Evolutionary conservation across 2,329 filamentous ascomycete genomes (phyloP).

Genomic region (Alternaria sp.): DNA sequence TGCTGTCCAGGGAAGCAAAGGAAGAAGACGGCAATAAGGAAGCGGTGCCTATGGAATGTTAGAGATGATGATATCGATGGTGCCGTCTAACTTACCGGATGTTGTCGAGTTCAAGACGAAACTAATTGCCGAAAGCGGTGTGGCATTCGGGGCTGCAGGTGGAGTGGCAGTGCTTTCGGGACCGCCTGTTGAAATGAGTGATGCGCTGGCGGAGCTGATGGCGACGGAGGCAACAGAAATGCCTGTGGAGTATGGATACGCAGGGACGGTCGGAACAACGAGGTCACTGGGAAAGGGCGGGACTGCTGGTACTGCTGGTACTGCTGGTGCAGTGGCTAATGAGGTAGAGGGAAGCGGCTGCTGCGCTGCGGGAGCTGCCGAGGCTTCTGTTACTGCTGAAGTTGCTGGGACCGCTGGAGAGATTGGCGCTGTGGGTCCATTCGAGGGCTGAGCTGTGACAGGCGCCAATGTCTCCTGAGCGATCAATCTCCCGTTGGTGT

Average conservation of each 20-base stretch:
- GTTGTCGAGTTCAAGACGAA: slow-evolving; percentile 29
- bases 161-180: slow-evolving; percentile 15
- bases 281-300: slow-evolving; percentile 49
- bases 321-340: slow-evolving; percentile 13
- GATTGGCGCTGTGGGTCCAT: neutral
- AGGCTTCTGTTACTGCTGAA: neutral
- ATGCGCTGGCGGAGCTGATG: slow-evolving; percentile 16
- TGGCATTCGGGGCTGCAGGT: slow-evolving; percentile 7
- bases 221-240: slow-evolving; percentile 19
- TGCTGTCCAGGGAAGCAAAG: slow-evolving; percentile 6
- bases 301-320: slow-evolving; percentile 35
- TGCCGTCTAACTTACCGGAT: slow-evolving; percentile 16
- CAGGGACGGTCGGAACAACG: slow-evolving; percentile 39
- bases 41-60: slow-evolving; percentile 13
- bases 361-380: slow-evolving; percentile 8
- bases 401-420: slow-evolving; percentile 7
- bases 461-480: slow-evolving; percentile 33
- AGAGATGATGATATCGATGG: neutral
- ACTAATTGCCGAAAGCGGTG: slow-evolving; percentile 9
- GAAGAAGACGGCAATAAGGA: slow-evolving; percentile 9
- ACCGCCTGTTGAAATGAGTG: slow-evolving; percentile 19
- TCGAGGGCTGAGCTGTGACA: slow-evolving; percentile 13
- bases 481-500: slow-evolving; percentile 41
- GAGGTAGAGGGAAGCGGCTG: slow-evolving; percentile 15
- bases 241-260: slow-evolving; percentile 46